Conservation (phyloP, 164 flowering plant species). For the Warburgia ugandensis region DNA sequence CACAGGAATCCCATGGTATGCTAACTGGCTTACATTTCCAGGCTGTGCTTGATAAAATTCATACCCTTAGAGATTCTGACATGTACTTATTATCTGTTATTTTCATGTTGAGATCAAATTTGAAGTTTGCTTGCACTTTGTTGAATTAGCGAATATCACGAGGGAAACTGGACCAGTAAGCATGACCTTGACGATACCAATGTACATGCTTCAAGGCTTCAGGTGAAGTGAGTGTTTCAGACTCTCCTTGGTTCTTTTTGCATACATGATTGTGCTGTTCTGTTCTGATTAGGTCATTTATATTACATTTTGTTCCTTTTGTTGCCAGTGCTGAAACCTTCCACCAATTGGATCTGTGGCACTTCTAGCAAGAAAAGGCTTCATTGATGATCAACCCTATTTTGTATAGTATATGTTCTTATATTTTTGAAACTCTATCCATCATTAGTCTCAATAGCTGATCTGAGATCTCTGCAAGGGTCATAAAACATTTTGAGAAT, state of each 20-base stretch:
- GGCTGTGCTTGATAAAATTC: background rate
- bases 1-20: constrained; percentile 85
- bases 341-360: too few species aligned
- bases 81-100: background rate
- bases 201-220: constrained; percentile 84
- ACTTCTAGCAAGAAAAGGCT: too few species aligned
- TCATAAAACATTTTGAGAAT: too few species aligned
- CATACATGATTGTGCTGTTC: background rate
- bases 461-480: too few species aligned
- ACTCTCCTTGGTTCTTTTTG: background rate
- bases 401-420: too few species aligned
- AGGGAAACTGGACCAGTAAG: constrained; percentile 90
- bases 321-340: too few species aligned
- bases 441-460: too few species aligned
- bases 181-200: constrained; percentile 86
- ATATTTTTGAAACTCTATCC: too few species aligned
- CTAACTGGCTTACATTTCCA: background rate
- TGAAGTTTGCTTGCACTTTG: background rate
- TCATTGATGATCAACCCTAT: too few species aligned
- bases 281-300: background rate
- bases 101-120: background rate
- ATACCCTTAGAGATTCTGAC: background rate
- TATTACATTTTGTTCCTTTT: too few species aligned
- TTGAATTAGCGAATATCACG: constrained; percentile 55
- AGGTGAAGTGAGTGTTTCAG: constrained; percentile 36